Percentiles rank a stretch among this genome's conserved stretches.
These are phyloP conservation scores for Andrographis paniculata DNA, from an alignment of 305 asterid species.

Conservation along the genomic window DNA sequence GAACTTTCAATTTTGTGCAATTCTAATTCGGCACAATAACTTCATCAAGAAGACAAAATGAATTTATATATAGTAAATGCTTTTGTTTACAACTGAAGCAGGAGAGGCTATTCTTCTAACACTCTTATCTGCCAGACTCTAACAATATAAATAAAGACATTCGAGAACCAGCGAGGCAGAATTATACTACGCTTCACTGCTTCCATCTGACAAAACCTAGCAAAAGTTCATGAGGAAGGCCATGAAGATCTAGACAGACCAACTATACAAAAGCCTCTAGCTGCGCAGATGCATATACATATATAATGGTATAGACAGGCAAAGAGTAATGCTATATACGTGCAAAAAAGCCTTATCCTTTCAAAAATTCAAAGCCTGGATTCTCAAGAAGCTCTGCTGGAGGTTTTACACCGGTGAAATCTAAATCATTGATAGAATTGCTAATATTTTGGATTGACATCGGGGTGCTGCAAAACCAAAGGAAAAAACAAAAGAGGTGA, in stretches of 20 bases:
- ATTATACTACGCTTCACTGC: neutral
- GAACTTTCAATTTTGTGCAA: too few relatives aligned
- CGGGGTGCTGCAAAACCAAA: slow-evolving; percentile 45
- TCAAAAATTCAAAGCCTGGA: slow-evolving; percentile 66
- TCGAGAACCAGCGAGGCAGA: too few relatives aligned
- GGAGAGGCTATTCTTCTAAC: too few relatives aligned
- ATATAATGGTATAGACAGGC: neutral
- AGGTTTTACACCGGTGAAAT: slow-evolving; percentile 59
- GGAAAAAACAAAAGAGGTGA: neutral
- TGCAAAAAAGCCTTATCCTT: slow-evolving; percentile 29
- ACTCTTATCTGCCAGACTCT: too few relatives aligned
- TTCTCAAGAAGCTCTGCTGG: slow-evolving; percentile 48
- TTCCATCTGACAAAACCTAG: slow-evolving; percentile 2
- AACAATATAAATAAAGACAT: too few relatives aligned
- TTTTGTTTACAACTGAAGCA: too few relatives aligned
- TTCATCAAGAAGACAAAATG: too few relatives aligned
- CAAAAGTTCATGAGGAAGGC: neutral
- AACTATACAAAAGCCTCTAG: too few relatives aligned
- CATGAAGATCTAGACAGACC: too few relatives aligned
- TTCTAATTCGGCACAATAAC: too few relatives aligned
- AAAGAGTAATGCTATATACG: neutral
- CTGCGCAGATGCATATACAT: too few relatives aligned
- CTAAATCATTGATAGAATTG: slow-evolving; percentile 38
- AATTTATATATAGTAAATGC: too few relatives aligned
- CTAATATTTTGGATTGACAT: slow-evolving; percentile 54